Conservation (phyloP, 805 yeast genomes). For the Sugiyamaella floridensis region DNA sequence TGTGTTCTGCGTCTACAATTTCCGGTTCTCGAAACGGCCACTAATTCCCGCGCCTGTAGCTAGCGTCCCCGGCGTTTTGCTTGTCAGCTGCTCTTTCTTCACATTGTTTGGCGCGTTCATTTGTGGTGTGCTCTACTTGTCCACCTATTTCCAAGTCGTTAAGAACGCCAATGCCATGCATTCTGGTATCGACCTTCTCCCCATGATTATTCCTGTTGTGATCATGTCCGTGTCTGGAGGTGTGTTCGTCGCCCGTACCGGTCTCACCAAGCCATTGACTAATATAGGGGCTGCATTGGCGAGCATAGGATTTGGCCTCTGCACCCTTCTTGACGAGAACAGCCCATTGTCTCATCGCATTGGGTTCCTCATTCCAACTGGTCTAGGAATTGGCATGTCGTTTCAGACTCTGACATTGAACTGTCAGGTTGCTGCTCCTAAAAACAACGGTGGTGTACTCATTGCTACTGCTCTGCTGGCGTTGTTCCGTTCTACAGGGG, state of each 20-base stretch:
- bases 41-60: conserved; percentile 25
- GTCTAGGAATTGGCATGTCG: conserved; percentile 40
- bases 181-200: conserved; percentile 37
- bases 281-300: conserved; percentile 33
- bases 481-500: conserved; percentile 40
- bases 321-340: conserved; percentile 36
- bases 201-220: conserved; percentile 40
- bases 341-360: conserved; percentile 33
- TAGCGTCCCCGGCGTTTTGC: conserved; percentile 7
- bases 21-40: conserved; percentile 34
- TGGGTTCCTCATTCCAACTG: conserved; percentile 42
- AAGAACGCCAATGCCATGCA: conserved; percentile 34
- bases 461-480: conserved; percentile 41
- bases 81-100: conserved; percentile 34
- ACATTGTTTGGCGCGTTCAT: conserved; percentile 39
- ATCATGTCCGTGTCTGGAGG: conserved; percentile 40
- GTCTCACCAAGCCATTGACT: conserved; percentile 38
- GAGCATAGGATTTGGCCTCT: conserved; percentile 41
- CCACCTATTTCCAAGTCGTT: conserved; percentile 44
- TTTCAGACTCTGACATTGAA: conserved; percentile 40
- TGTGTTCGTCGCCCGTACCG: conserved; percentile 35
- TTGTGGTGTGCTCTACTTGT: conserved; percentile 40
- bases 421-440: conserved; percentile 47
- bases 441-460: conserved; percentile 43
- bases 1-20: conserved; percentile 32